phyloP scores from a whole-genome alignment of 2,329 filamentous ascomycete species.

The Didymosphaeria variabile region DNA sequence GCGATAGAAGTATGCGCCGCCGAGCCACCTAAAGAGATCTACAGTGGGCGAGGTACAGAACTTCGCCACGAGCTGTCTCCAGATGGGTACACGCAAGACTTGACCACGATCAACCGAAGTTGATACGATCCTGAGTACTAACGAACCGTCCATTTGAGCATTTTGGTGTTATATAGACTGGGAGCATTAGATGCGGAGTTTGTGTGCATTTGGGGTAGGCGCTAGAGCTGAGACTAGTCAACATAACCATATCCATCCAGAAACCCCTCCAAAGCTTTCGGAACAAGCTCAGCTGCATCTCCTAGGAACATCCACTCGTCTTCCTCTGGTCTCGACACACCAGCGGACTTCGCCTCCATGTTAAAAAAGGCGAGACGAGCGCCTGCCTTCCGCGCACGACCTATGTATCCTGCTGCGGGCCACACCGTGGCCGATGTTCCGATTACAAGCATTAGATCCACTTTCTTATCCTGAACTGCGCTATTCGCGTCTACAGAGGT shows the following conservation, averaged over 20 bases:
- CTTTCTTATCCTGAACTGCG: not conserved
- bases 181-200: too few relatives aligned
- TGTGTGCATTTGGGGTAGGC: not conserved
- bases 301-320: constrained; percentile 13
- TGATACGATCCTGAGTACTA: not conserved
- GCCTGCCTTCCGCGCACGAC: constrained; percentile 12
- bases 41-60: too few relatives aligned
- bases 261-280: not conserved
- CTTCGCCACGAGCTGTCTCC: too few relatives aligned
- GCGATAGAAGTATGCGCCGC: too few relatives aligned
- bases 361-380: constrained; percentile 15
- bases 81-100: not conserved
- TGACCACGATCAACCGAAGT: not conserved
- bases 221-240: not conserved
- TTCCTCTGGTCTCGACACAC: constrained; percentile 7
- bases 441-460: constrained; percentile 14
- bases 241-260: not conserved
- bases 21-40: too few relatives aligned
- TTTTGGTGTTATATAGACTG: too few relatives aligned
- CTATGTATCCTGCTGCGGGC: constrained; percentile 15
- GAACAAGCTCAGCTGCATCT: constrained; percentile 14
- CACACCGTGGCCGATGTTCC: constrained; percentile 14
- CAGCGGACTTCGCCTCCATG: constrained; percentile 3
- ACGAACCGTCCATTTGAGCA: not conserved
- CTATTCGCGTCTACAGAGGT: not conserved